Percentiles rank a stretch among this genome's conserved stretches.
phyloP scores from a whole-genome alignment of 768 basidiomycete genomes.

The Termitomyces sp. region DNA sequence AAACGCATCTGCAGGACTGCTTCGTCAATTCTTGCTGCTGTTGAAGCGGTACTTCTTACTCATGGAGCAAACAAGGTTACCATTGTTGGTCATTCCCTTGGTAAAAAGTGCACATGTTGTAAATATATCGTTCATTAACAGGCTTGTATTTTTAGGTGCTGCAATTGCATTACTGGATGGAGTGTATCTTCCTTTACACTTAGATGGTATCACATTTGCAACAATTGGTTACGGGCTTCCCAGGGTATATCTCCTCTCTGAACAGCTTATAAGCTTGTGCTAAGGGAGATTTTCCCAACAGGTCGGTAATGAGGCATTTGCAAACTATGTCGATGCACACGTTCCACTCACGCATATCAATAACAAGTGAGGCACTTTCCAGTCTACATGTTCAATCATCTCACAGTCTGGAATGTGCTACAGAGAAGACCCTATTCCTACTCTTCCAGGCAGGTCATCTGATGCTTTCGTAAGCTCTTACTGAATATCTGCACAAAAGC shows the following conservation, averaged over 20 bases:
- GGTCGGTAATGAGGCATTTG: constrained; percentile 52
- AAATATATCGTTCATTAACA: background rate
- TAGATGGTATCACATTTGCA: constrained; percentile 14
- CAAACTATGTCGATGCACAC: constrained; percentile 43
- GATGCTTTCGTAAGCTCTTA: background rate
- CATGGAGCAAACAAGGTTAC: constrained; percentile 19
- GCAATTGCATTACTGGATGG: constrained; percentile 34
- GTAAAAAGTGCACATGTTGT: constrained; percentile 1
- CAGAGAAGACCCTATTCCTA: constrained; percentile 26
- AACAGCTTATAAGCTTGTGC: background rate
- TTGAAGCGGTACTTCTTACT: constrained; percentile 16
- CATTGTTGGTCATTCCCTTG: constrained; percentile 34
- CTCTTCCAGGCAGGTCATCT: constrained; percentile 15
- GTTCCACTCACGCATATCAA: constrained; percentile 39
- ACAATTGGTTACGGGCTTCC: constrained; percentile 17
- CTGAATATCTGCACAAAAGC: constrained; percentile 9
- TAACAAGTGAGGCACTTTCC: constrained; percentile 25
- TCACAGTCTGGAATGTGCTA: background rate
- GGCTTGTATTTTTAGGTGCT: constrained; percentile 20
- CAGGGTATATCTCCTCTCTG: constrained; percentile 8
- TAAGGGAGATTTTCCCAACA: constrained; percentile 6
- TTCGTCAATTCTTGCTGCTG: constrained; percentile 20
- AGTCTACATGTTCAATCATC: background rate
- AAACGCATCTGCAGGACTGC: constrained; percentile 17
- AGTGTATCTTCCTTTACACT: constrained; percentile 33